A percentile compares a stretch with the other conserved stretches of the same genome.
Conservation (phyloP, 192 early-diverging fungal species). For the Entrophospora sp. region DNA sequence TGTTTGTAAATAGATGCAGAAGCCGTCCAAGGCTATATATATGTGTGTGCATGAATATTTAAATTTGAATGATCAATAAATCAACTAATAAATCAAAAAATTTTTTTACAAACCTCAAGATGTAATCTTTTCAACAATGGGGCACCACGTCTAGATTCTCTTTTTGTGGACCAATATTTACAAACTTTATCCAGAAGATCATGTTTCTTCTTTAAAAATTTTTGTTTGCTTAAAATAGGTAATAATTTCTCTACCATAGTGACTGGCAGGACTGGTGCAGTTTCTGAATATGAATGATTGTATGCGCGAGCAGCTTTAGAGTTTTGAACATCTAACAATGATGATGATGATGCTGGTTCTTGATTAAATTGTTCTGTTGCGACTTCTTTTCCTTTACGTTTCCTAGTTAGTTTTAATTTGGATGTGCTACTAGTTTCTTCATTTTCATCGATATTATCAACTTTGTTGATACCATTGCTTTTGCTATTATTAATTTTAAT, state of each 20-base stretch:
- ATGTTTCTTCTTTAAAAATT: conserved; percentile 33
- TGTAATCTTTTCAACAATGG: conserved; percentile 92
- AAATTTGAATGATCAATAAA: no score
- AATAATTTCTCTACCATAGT: conserved; percentile 47
- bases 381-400: background rate
- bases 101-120: conserved; percentile 59
- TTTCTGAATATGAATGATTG: conserved; percentile 52
- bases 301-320: conserved; percentile 48
- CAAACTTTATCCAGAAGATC: conserved; percentile 62
- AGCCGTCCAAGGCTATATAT: conserved; percentile 80
- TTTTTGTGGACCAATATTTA: conserved; percentile 94
- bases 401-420: no score
- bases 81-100: background rate
- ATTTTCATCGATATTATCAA: background rate
- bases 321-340: conserved; percentile 1
- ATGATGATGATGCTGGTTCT: no score
- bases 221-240: conserved; percentile 32
- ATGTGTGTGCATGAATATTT: background rate
- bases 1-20: conserved; percentile 68
- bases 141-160: conserved; percentile 80
- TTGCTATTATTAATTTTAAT: background rate
- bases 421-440: background rate
- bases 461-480: conserved; percentile 14
- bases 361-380: background rate
- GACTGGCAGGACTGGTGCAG: conserved; percentile 54